phyloP scores from a whole-genome alignment of 768 basidiomycete species.

The Leccinum subgranulosum region DNA sequence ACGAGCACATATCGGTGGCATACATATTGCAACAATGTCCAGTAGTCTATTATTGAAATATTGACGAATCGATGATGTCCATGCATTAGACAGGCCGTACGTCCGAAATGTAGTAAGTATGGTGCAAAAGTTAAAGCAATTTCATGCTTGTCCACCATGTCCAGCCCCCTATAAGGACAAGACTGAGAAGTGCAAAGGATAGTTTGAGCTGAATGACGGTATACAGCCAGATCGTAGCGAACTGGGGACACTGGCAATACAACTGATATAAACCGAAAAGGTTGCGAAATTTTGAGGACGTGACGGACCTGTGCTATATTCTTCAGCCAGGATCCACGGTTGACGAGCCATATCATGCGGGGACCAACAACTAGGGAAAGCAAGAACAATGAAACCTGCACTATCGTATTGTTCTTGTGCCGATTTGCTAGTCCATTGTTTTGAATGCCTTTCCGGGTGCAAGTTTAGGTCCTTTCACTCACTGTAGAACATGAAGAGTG shows the following conservation, averaged over 20 bases:
- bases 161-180: slow-evolving; percentile 52
- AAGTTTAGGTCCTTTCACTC: slow-evolving; percentile 1
- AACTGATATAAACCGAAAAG: neutral
- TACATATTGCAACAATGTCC: slow-evolving; percentile 5
- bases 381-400: slow-evolving; percentile 58
- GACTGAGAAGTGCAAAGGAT: slow-evolving; percentile 53
- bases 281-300: neutral
- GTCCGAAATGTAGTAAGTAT: neutral
- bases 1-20: slow-evolving; percentile 4
- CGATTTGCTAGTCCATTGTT: slow-evolving; percentile 44
- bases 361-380: slow-evolving; percentile 56
- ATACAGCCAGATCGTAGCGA: slow-evolving; percentile 79
- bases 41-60: neutral
- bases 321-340: slow-evolving; percentile 62
- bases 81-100: neutral
- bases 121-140: slow-evolving; percentile 19
- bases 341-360: slow-evolving; percentile 69
- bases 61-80: neutral
- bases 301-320: slow-evolving; percentile 69
- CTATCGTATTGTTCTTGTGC: slow-evolving; percentile 51
- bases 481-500: slow-evolving; percentile 54
- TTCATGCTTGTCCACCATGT: slow-evolving; percentile 62
- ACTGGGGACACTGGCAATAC: slow-evolving; percentile 59
- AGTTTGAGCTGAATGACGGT: slow-evolving; percentile 68
- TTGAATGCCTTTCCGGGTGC: neutral